These are phyloP conservation scores for Talaromyces trachyspermus DNA, from an alignment of 495 filamentous ascomycete species.

Conservation along the genomic window DNA sequence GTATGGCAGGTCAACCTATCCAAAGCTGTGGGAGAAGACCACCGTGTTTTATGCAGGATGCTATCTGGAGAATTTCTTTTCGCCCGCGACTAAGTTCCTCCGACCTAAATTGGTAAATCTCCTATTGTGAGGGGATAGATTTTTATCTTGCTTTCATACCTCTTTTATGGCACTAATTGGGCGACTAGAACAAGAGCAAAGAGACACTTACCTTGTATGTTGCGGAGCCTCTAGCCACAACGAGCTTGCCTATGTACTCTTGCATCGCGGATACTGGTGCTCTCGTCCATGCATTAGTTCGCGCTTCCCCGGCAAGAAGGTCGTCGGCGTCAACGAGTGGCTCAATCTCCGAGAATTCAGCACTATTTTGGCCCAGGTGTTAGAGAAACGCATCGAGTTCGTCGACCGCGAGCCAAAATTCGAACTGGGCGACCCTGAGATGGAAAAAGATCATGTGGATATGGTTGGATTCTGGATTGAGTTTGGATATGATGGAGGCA, in stretches of 20 bases:
- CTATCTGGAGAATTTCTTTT: slow-evolving; percentile 27
- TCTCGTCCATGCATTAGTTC: neutral
- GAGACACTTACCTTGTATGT: neutral
- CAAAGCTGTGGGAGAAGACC: slow-evolving; percentile 35
- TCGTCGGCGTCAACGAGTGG: neutral
- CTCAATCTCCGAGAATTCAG: neutral
- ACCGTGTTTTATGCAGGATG: slow-evolving; percentile 30
- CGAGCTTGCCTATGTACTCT: neutral
- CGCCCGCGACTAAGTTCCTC: neutral
- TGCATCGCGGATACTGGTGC: neutral
- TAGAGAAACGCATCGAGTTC: neutral
- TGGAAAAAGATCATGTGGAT: neutral
- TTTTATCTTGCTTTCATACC: too few species aligned
- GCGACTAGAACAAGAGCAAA: neutral
- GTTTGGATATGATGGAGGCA: neutral
- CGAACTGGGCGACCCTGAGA: neutral
- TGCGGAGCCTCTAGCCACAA: neutral
- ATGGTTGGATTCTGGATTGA: neutral
- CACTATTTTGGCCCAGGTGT: neutral
- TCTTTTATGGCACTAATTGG: too few species aligned
- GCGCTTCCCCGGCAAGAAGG: neutral
- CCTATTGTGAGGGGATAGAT: too few species aligned
- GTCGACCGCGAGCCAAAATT: neutral
- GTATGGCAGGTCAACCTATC: slow-evolving; percentile 27
- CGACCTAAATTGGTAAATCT: neutral